phyloP scores from a whole-genome alignment of 1,284 basidiomycete species.

The Trametes hirsuta region DNA sequence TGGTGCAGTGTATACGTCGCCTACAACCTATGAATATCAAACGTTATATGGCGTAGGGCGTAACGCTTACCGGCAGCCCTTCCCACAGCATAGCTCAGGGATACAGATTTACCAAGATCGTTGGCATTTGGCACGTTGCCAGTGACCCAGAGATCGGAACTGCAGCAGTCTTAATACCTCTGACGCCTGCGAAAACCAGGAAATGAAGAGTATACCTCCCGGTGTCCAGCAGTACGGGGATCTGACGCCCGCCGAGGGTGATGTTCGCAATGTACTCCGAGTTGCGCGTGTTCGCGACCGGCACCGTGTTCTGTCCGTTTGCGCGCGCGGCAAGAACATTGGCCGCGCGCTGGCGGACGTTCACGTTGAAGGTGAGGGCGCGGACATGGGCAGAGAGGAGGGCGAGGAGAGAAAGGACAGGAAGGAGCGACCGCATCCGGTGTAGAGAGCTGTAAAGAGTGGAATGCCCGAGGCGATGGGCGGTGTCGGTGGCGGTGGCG shows the following conservation, averaged over 20 bases:
- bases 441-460: constrained; percentile 21
- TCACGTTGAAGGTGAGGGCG: constrained; percentile 54
- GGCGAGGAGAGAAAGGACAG: constrained; percentile 49
- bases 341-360: constrained; percentile 36
- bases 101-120: constrained; percentile 59
- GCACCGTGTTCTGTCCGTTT: constrained; percentile 10
- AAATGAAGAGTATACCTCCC: constrained; percentile 36
- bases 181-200: neutral
- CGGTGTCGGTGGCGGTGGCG: constrained; percentile 11
- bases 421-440: constrained; percentile 51
- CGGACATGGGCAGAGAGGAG: constrained; percentile 37
- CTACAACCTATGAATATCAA: constrained; percentile 37
- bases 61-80: constrained; percentile 54
- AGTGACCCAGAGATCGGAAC: constrained; percentile 70
- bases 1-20: constrained; percentile 59
- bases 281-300: constrained; percentile 30
- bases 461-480: constrained; percentile 22
- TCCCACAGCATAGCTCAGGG: constrained; percentile 71
- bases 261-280: constrained; percentile 44
- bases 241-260: constrained; percentile 38
- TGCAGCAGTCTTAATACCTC: constrained; percentile 27
- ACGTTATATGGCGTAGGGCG: neutral
- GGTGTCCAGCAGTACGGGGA: constrained; percentile 44
- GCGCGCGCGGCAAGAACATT: constrained; percentile 17
- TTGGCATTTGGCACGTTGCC: constrained; percentile 48